Base-by-base conservation (phyloP, 1,284 basidiomycete genomes). In the Phaffia rhodozyma region DNA sequence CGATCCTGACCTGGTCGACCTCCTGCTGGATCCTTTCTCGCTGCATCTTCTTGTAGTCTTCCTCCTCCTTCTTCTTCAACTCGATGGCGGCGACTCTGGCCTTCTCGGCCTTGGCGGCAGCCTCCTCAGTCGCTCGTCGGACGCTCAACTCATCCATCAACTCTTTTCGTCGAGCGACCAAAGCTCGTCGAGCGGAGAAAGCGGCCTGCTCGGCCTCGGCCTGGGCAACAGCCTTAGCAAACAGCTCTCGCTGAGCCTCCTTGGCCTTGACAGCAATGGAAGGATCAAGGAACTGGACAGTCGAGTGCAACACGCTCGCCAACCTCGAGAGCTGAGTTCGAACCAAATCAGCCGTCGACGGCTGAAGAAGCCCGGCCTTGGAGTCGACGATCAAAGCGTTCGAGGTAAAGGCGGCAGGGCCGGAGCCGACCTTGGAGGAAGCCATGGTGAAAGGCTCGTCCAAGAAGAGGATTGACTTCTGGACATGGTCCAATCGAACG, bases 71-170 rank as follows among this genome's bases (percentile, higher is more conserved):
- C 69, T 79, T 81, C 27, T 78, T 79, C 68, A 87, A 86, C 71
- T 90, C 86, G 73, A 89, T 86, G 71, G 86, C 86, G 74, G 86
- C 85, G 68, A 81, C 77, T 62, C 85, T 78, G 18, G 78, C 81
- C 47, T 83, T 75, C 75, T 94, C 89, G 0, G 89, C 88, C 57
- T 87, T 83, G 56, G 86, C 80, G 61, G 84, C 90, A 1, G 87
- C 86, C 72, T 93, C 91, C 73, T 97, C 92, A 76, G 89, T 90
- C 79, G 94, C 91, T 75, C 89, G 88, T 69, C 90, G 82, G 23
- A 86, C 85, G 52, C 83, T 83, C 67, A 94, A 81, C 79, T 97
- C 92, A 66, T 86, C 86, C 63, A 91, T 79, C 58, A 97, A 80
- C 79, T 97, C 91, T 66, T 91, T 83, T 60, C 94, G 83, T 51